These are phyloP conservation scores for Aspergillus sp. DNA, from an alignment of 2,329 filamentous ascomycete species.

Conservation along the genomic window DNA sequence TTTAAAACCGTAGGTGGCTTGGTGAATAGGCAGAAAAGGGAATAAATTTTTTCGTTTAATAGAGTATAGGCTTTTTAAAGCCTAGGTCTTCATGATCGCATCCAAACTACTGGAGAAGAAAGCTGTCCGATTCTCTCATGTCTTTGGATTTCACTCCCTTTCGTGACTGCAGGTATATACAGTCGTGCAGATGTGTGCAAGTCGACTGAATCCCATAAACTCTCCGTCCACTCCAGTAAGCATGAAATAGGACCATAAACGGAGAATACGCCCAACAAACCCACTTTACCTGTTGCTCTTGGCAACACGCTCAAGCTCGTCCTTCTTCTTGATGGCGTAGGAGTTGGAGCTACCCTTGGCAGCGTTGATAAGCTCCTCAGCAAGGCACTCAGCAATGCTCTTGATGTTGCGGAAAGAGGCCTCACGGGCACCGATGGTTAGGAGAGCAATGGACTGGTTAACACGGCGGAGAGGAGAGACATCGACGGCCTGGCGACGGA, in stretches of 20 bases:
- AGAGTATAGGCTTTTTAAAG: slow-evolving; percentile 23
- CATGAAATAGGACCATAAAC: slow-evolving; percentile 39
- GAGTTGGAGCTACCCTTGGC: slow-evolving; percentile 99
- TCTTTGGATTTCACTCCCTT: slow-evolving; percentile 40
- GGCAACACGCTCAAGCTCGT: slow-evolving; percentile 99
- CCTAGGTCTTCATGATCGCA: slow-evolving; percentile 41
- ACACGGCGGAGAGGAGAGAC: slow-evolving; percentile 98
- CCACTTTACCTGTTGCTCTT: slow-evolving; percentile 98
- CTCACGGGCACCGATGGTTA: slow-evolving; percentile 98
- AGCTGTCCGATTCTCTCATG: slow-evolving; percentile 39
- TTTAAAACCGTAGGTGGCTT: not conserved
- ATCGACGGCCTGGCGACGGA: slow-evolving; percentile 99
- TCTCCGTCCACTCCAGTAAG: slow-evolving; percentile 43
- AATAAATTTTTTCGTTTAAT: slow-evolving; percentile 24
- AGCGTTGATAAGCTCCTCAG: slow-evolving; percentile 99
- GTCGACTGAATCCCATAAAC: slow-evolving; percentile 42
- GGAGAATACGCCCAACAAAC: slow-evolving; percentile 39
- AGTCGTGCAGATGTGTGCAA: slow-evolving; percentile 44
- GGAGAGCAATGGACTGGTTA: slow-evolving; percentile 99
- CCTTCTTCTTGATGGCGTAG: slow-evolving; percentile 99
- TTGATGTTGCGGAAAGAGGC: slow-evolving; percentile 99
- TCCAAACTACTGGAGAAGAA: slow-evolving; percentile 43
- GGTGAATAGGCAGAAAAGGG: slow-evolving; percentile 8
- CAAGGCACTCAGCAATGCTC: slow-evolving; percentile 98
- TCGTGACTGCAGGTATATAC: slow-evolving; percentile 39